Conservation (phyloP, 2,329 filamentous ascomycete genomes). For the Teratosphaeria destructans region DNA sequence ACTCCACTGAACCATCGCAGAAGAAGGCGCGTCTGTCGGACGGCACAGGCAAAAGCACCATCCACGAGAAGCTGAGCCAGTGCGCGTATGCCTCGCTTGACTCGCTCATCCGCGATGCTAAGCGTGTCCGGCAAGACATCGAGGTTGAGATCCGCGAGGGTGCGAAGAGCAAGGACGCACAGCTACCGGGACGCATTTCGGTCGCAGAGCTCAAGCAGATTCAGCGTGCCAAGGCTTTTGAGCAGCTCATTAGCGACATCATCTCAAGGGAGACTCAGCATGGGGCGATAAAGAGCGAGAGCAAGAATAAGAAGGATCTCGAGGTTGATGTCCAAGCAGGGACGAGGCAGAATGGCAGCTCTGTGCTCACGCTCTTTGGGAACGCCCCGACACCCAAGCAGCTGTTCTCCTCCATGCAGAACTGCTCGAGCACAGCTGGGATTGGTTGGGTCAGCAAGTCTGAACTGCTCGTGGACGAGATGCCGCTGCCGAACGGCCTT, state of each 20-base stretch:
- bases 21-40: constrained; percentile 37
- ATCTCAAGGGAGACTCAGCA: constrained; percentile 19
- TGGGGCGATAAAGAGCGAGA: constrained; percentile 3
- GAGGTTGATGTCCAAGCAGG: neutral
- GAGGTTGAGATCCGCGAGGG: constrained; percentile 24
- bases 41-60: constrained; percentile 22
- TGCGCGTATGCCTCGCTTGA: constrained; percentile 32
- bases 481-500: constrained; percentile 63
- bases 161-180: constrained; percentile 11
- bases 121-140: constrained; percentile 29
- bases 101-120: constrained; percentile 34
- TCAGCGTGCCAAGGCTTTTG: constrained; percentile 20
- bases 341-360: constrained; percentile 30
- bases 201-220: constrained; percentile 29
- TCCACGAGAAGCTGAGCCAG: constrained; percentile 28
- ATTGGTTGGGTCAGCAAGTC: constrained; percentile 12
- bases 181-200: constrained; percentile 18
- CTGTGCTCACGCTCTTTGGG: constrained; percentile 67
- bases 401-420: constrained; percentile 74
- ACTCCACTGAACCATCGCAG: constrained; percentile 29
- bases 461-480: constrained; percentile 46
- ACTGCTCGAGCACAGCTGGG: constrained; percentile 5
- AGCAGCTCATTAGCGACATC: constrained; percentile 17
- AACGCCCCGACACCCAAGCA: constrained; percentile 64
- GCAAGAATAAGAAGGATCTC: constrained; percentile 5